Conservation (phyloP, 257 asterid species). For the Echium plantagineum region DNA sequence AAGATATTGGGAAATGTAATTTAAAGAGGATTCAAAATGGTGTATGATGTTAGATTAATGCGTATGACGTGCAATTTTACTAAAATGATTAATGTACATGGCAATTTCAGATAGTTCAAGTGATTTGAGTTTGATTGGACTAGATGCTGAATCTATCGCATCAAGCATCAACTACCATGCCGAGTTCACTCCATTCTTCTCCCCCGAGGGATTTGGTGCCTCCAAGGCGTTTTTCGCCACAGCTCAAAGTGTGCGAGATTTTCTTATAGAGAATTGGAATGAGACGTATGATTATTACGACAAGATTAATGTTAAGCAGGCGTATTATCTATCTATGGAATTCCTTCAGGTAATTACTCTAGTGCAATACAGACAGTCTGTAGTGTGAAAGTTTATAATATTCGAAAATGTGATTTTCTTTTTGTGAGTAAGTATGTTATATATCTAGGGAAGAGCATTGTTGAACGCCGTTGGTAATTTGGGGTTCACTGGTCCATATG, state of each 20-base stretch:
- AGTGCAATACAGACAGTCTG: neutral
- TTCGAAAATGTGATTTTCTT: neutral
- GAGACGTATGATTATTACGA: slow-evolving; percentile 48
- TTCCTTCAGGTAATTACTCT: slow-evolving; percentile 53
- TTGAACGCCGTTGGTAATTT: slow-evolving; percentile 72
- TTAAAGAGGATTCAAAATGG: no score
- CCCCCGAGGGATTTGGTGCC: slow-evolving; percentile 52
- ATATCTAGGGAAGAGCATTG: slow-evolving; percentile 62
- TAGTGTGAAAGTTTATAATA: no score
- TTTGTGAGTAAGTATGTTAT: neutral
- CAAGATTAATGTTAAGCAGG: slow-evolving; percentile 60
- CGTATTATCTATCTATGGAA: slow-evolving; percentile 82
- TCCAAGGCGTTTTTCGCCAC: slow-evolving; percentile 69
- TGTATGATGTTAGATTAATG: no score
- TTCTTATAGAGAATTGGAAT: slow-evolving; percentile 61
- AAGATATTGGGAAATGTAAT: no score
- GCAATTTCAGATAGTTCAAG: slow-evolving; percentile 26
- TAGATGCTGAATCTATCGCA: slow-evolving; percentile 50
- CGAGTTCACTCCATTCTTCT: slow-evolving; percentile 58
- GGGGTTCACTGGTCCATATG: slow-evolving; percentile 73
- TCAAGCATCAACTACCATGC: slow-evolving; percentile 67
- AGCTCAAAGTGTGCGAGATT: slow-evolving; percentile 76
- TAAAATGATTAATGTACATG: slow-evolving; percentile 4
- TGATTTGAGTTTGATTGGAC: slow-evolving; percentile 21
- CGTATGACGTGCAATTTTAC: neutral